Base-by-base conservation (phyloP, 2,329 filamentous ascomycete species). In the Nectriaceae sp. region DNA sequence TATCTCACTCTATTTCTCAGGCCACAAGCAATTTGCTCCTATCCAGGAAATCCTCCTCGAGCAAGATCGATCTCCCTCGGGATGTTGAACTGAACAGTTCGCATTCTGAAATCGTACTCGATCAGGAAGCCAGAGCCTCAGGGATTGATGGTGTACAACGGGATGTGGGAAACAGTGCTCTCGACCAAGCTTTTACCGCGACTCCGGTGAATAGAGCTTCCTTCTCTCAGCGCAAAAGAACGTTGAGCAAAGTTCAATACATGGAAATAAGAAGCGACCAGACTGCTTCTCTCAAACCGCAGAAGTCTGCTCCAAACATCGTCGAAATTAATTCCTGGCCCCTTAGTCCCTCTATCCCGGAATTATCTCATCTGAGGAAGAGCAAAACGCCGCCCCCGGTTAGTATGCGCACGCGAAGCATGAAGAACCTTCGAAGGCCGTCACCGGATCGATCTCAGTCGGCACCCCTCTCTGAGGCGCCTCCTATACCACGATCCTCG, bases 321-420 rank as follows among this genome's bases (percentile, higher is more conserved):
- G 57, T 63, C 20, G 52, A 49, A 16, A 46, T 42, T 11, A 54
- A 49, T 21, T 45, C 47, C 24, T 50, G 42, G 24, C 31, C 47
- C 5, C 43, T 45, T 3, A 43, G 48, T 11, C 42, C 46, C 20
- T 47, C 57, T 4, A 47, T 41, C 37, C 26, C 26, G 15, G 26
- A 31, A 15, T 31, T 31, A 15, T 8, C 26, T 31, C 48, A 59
- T 11, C 46, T 56, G 18, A 63, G 60, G 35, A 67, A 63, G 46
- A 57, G 65, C 10, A 70, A 59, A 44, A 68, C 69, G 0, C 66
- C 70, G 3, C 71, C 72, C 1, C 72, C 75, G 0, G 66, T 75
- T 21, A 76, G 70, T 55, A 70, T 76, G 63, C 65, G 65, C n/a
- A 74, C 70, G 4, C 67, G 71, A 21, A 71, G 67, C 22, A 63